Conservation (phyloP, 495 filamentous ascomycete species). For the Penicillium samsonianum region DNA sequence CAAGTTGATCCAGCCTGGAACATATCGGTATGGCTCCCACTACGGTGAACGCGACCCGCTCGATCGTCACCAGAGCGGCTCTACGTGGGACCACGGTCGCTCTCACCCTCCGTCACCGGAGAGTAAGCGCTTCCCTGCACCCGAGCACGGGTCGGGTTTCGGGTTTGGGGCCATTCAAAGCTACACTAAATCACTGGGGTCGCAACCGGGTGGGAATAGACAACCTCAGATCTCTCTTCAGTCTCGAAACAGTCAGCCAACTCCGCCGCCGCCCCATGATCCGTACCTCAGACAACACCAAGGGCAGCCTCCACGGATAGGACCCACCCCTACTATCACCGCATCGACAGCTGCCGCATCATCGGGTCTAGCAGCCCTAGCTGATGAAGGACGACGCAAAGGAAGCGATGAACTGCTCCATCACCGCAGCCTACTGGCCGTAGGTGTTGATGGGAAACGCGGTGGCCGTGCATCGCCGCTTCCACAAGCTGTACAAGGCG, state of each 20-base stretch:
- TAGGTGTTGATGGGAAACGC: constrained; percentile 48
- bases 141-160: constrained; percentile 38
- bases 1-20: constrained; percentile 25
- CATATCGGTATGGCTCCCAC: constrained; percentile 33
- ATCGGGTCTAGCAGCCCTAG: constrained; percentile 27
- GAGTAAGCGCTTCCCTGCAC: constrained; percentile 38
- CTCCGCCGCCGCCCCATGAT: constrained; percentile 40
- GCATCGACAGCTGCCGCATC: constrained; percentile 27
- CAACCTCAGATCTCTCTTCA: constrained; percentile 37
- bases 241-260: constrained; percentile 37
- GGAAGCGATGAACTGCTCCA: constrained; percentile 60
- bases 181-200: constrained; percentile 50
- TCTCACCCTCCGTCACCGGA: constrained; percentile 47
- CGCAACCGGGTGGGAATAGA: constrained; percentile 41
- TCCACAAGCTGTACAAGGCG: constrained; percentile 90
- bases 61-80: constrained; percentile 31
- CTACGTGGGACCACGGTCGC: constrained; percentile 43
- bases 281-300: constrained; percentile 35
- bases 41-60: constrained; percentile 39
- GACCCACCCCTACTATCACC: constrained; percentile 22
- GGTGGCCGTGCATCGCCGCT: constrained; percentile 70
- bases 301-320: constrained; percentile 34
- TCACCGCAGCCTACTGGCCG: constrained; percentile 47
- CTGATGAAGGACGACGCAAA: constrained; percentile 47
- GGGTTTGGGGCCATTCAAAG: constrained; percentile 51